Base-by-base conservation (phyloP, 257 asterid species). In the Przewalskia tangutica region DNA sequence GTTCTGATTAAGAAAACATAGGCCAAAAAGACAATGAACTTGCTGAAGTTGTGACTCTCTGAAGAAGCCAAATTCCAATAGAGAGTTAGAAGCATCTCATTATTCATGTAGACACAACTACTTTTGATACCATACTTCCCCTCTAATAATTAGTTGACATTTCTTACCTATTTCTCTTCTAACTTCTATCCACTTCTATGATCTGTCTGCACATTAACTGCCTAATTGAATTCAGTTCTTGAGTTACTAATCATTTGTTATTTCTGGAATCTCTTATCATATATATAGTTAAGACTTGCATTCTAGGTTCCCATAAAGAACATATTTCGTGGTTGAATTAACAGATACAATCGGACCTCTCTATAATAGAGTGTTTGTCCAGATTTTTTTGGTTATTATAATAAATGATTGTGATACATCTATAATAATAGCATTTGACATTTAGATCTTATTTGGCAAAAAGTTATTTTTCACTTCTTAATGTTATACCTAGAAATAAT, bases 141-240 rank as follows among this genome's bases (percentile, higher is more conserved):
- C 79, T 18, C 58, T 71, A 71, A 71, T 71, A 48, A 71, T 71
- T 71, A 38, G 59, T 71, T 71, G 79, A 9, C 56, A 71, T 71
- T 71, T 71, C 59, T 48, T 71, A 20, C 6, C 42, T 20, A 71
- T 48, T 46, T 71, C 36, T 71, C 59, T 46, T 50, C 17, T 66
- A 50, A 27, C 32, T 27, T 27, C 32, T 27, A 27, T 20, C 79
- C 23, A 44, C 11, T n/a, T 70, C 36, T 42, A 12, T 70, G 34
- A 71, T 71, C 17, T 48, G 20, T 71, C 79, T 46, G 12, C 42
- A 46, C 40, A 46, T 46, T 71, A 71, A 46, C 79, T 71, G 59
- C 79, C 59, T 71, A 71, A 20, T 46, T 71, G 18, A 8, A 60
- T 20, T 10, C 38, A 60, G 16, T 54, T 20, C 34, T 71, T 71